Base-by-base conservation (phyloP, 768 basidiomycete genomes). In the Kwoniella shandongensis region DNA sequence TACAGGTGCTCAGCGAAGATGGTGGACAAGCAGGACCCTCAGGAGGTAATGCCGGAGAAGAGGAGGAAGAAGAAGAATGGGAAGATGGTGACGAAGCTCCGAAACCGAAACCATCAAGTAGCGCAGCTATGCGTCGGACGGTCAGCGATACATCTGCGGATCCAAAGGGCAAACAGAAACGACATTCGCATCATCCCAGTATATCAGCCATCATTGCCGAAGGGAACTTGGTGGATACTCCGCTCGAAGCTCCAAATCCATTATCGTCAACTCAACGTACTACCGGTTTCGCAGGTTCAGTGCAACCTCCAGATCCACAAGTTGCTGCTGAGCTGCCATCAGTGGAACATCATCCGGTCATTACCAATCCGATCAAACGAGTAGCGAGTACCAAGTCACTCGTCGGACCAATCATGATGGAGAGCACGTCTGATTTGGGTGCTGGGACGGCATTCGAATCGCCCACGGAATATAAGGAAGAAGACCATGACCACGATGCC, bases 51-150 rank as follows among this genome's bases (percentile, higher is more conserved):
- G 67, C 68, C 36, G 71, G 51, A 29, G 62, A 56, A 6, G 67
- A 72, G 39, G 71, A 54, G 25, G 62, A 56, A 6, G 67, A 72
- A 41, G 71, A 66, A 54, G 69, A 62, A 27, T 66, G 65, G 61
- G 73, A 70, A 40, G 54, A 54, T 41, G 68, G 63, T 8, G 67
- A 63, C 25, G 65, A 57, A 22, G 40, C 44, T 32, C 26, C 35
- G 23, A 51, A 38, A 20, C 23, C 26, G 20, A 52, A 27, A 5
- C 11, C n/a, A 40, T 25, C 26, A n/a, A 41, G 22, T 25, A 44
- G 46, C 20, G 60, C 48, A n/a, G 30, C 53, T 17, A 54, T 69
- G 56, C 35, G 66, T 35, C 59, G 70, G 29, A 62, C 70, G 45
- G 53, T 55, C 22, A 65, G 63, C 47, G 66, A 72, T 62, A 52